phyloP scores from a whole-genome alignment of 2,329 filamentous ascomycete species.

The Nannizziopsis arthrosporioides region DNA sequence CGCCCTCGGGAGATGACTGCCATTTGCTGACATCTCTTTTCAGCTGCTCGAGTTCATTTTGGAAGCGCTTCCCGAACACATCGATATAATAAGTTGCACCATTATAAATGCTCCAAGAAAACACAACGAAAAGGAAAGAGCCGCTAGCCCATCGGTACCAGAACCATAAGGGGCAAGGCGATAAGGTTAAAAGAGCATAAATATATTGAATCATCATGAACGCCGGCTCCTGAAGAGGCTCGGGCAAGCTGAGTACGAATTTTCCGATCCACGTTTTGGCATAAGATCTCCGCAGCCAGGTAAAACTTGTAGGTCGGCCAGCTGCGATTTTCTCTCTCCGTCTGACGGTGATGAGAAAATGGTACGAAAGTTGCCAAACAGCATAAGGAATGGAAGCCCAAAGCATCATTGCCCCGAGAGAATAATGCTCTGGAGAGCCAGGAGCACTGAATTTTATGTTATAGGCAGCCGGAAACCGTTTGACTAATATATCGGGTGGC shows the following conservation, averaged over 20 bases:
- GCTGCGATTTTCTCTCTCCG: slow-evolving; percentile 93
- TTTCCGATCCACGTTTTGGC: slow-evolving; percentile 80
- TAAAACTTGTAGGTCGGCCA: slow-evolving; percentile 90
- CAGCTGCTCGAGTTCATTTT: slow-evolving; percentile 86
- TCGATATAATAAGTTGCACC: slow-evolving; percentile 97
- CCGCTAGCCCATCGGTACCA: slow-evolving; percentile 71
- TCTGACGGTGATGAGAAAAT: slow-evolving; percentile 88
- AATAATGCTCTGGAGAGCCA: slow-evolving; percentile 68
- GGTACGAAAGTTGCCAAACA: slow-evolving; percentile 85
- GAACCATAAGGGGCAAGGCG: slow-evolving; percentile 93
- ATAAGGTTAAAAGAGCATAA: slow-evolving; percentile 85
- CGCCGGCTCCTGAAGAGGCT: slow-evolving; percentile 65
- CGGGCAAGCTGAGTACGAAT: slow-evolving; percentile 66
- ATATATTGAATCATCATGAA: slow-evolving; percentile 95
- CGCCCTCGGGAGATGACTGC: slow-evolving; percentile 42
- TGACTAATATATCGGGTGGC: slow-evolving; percentile 50
- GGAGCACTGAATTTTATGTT: slow-evolving; percentile 59
- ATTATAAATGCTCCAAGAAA: slow-evolving; percentile 91
- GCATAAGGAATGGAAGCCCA: slow-evolving; percentile 92
- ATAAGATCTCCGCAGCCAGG: slow-evolving; percentile 89
- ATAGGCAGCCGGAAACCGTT: slow-evolving; percentile 74
- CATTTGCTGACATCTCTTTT: slow-evolving; percentile 81
- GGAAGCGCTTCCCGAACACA: slow-evolving; percentile 90
- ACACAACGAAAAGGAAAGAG: slow-evolving; percentile 66
- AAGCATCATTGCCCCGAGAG: slow-evolving; percentile 69